Evolutionary conservation across 306 rosid species (phyloP), one percentile per base, ranked within the genome.

Genomic region (Lotus japonicus): DNA sequence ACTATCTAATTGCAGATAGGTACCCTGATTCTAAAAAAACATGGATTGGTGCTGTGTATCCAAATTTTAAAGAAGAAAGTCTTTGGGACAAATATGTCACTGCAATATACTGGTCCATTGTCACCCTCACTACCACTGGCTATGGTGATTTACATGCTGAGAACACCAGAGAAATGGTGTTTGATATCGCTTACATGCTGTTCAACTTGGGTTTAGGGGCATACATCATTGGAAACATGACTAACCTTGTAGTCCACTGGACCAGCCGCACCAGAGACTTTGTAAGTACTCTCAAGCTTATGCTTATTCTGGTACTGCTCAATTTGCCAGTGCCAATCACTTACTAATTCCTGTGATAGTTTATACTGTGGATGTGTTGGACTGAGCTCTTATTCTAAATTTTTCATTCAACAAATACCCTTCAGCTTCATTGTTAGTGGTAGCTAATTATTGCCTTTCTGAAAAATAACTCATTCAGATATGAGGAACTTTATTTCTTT

Each of bases 191-290:
- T 14, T 92, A 84, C 81, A 92, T 92, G 96, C 74, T 92, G 16
- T 92, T 92, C 83, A 89, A 89, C 75, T 75, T 92, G 83, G 97
- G 97, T 15, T 77, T 92, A 78, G 82, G 86, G 2, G 75, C 97
- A 49, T 92, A 92, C 69, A 82, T 92, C 86, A 92, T 92, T 33
- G 97, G 97, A 2, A 92, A 92, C 83, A 92, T 92, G 92, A 92
- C 97, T 9, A 92, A 92, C 77, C 76, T 92, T 13, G 96, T 92
- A 10, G 96, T 92, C 19, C 97, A 87, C 39, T 86, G 96, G 89
- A 87, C 97, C 7, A 91, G 97, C 72, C 90, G 86, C 70, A 91
- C 97, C 74, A 85, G 94, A 85, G 79, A 79, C 41, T 91, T 91
- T 50, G 97, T 91, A 85, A 18, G 92, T 70, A 12, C 46, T 68